phyloP scores from a whole-genome alignment of 306 rosid genomes.

The Vigna mungo region DNA sequence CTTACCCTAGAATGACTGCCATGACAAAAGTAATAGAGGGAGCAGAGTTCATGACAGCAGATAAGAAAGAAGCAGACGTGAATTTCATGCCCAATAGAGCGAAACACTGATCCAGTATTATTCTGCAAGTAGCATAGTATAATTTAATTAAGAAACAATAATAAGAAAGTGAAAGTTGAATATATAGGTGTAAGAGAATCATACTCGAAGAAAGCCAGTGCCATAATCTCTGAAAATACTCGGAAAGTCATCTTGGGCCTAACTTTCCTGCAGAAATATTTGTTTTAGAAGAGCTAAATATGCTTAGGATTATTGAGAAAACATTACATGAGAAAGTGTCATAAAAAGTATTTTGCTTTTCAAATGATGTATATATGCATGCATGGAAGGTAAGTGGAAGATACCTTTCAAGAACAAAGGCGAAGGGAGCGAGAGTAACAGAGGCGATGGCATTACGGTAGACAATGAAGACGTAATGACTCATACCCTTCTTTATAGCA shows the following conservation, averaged over 20 bases:
- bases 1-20: conserved; percentile 53
- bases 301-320: too few species aligned
- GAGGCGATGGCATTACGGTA: conserved; percentile 57
- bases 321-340: too few species aligned
- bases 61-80: conserved; percentile 55
- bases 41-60: conserved; percentile 57
- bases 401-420: conserved; percentile 52
- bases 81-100: conserved; percentile 46
- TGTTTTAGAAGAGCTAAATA: not conserved
- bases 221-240: conserved; percentile 67
- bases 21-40: conserved; percentile 57
- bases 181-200: not conserved
- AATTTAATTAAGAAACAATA: not conserved
- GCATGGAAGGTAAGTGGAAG: not conserved
- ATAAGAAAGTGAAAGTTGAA: not conserved
- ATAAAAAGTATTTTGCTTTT: too few species aligned
- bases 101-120: conserved; percentile 59
- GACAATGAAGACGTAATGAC: conserved; percentile 55
- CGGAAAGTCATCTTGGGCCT: conserved; percentile 77
- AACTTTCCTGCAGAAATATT: conserved; percentile 63
- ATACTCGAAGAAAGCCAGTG: conserved; percentile 85
- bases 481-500: conserved; percentile 72
- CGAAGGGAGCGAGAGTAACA: conserved; percentile 50
- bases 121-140: conserved; percentile 32
- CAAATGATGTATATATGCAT: not conserved